Evolutionary conservation across 208 protist species (phyloP), one percentile per base, ranked within the genome.

Genomic region (Leishmania braziliensis): DNA sequence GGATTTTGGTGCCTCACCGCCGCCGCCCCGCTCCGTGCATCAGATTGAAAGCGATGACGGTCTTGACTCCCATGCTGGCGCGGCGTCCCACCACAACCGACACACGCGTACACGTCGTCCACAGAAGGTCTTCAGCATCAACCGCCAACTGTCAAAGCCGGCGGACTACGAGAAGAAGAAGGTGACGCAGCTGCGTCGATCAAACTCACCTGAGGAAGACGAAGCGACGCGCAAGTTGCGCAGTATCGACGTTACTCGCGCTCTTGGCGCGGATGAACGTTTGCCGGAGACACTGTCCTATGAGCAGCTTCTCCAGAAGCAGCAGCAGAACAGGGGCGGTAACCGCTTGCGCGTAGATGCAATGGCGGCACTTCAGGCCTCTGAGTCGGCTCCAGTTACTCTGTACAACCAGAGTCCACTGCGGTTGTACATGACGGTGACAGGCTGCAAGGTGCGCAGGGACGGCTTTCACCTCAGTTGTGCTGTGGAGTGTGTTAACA

Each of bases 171-270:
- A 79, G 33, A 84, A 85, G 26, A 77, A 81, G 43, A 70, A 78
- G 14, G 36, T 51, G 29, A 56, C 48, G 70, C 79, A 81, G 58
- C 5, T 14, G 18, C 85, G 77, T 1, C 74, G 82, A 9, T 72
- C 86, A 3, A n/a, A 71, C 29, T 82, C 84, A 14, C 81, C 84
- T 16, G 91, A 94, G 66, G 92, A 93, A 48, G 94, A 97, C 84
- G 92, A 97, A 77, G 92, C 91, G 23, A 95, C 94, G 46, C 84
- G 82, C 39, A 87, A 86, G 77, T 88, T 97, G 75, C 86, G 94
- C 66, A 81, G 85, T 73, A 92, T 97, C 26, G 94, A 97, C 81
- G 90, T 97, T 77, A 96, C 91, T 43, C 90, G 85, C 5, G 89
- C 87, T 0, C 86, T 97, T 16, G 68, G 83, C 26, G 85, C 79